A percentile compares a stretch with the other conserved stretches of the same genome.
phyloP scores from a whole-genome alignment of 257 asterid species.

The Nicotiana tabacum region DNA sequence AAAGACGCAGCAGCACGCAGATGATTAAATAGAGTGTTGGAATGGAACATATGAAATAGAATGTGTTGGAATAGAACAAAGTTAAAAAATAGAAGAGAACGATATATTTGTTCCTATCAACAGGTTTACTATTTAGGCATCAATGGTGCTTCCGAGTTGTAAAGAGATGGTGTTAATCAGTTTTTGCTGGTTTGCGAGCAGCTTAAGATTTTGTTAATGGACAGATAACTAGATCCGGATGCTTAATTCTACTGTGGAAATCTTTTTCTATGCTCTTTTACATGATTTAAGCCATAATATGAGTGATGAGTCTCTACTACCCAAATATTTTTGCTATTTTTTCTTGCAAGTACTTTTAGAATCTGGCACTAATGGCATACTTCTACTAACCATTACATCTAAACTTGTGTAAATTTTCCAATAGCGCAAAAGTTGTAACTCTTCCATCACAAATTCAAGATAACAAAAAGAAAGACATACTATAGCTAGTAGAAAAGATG shows the following conservation, averaged over 20 bases:
- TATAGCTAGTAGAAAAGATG: background rate
- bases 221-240: background rate
- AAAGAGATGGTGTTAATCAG: background rate
- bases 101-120: background rate
- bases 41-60: too few relatives aligned
- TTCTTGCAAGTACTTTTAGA: background rate
- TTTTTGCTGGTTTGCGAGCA: background rate
- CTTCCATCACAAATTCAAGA: background rate
- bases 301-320: background rate
- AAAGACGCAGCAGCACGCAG: too few relatives aligned
- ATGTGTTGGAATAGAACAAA: background rate
- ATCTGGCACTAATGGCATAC: background rate
- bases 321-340: background rate
- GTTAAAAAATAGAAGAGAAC: constrained; percentile 39
- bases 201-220: background rate
- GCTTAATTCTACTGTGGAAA: background rate
- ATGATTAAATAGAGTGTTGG: too few relatives aligned
- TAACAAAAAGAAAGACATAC: background rate
- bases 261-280: background rate
- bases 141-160: background rate
- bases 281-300: background rate
- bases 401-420: background rate
- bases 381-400: background rate
- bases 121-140: background rate
- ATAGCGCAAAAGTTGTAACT: background rate